A percentile compares a stretch with the other conserved stretches of the same genome.
These are phyloP conservation scores for Conticribra weissflogii DNA, from an alignment of 108 stramenopile species.

Conservation along the genomic window DNA sequence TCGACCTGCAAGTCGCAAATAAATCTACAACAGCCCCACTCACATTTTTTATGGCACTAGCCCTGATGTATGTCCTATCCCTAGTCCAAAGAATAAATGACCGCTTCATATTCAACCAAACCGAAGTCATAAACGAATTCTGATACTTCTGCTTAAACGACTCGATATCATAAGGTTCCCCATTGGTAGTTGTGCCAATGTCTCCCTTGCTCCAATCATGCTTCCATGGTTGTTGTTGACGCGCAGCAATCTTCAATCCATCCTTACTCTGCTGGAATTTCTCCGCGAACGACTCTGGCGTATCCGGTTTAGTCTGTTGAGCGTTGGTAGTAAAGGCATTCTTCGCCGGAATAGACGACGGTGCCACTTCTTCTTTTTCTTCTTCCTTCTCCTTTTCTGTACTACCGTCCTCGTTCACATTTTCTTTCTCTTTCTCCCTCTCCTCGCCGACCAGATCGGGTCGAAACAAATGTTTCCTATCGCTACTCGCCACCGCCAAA, in stretches of 20 bases:
- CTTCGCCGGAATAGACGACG: too few relatives aligned
- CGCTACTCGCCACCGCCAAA: conserved; percentile 39
- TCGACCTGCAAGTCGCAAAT: too few relatives aligned
- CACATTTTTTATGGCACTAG: conserved; percentile 53
- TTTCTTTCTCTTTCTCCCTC: background rate
- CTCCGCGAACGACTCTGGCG: conserved; percentile 12
- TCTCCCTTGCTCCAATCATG: conserved; percentile 15
- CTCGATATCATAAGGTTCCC: background rate
- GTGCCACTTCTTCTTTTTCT: background rate
- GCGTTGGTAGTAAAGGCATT: background rate
- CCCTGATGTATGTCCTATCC: conserved; percentile 44
- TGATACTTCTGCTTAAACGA: conserved; percentile 35
- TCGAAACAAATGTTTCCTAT: conserved; percentile 50
- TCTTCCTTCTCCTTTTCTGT: background rate
- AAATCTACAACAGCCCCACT: background rate
- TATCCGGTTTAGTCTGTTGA: background rate
- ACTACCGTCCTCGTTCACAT: too few relatives aligned
- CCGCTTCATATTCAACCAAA: conserved; percentile 39
- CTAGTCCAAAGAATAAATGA: conserved; percentile 43
- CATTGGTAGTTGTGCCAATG: background rate
- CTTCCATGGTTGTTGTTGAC: conserved; percentile 1
- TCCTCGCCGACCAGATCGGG: conserved; percentile 18
- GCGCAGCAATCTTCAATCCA: background rate
- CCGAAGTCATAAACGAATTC: conserved; percentile 22
- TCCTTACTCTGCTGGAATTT: conserved; percentile 14